Percentiles rank a stretch among this genome's conserved stretches.
Evolutionary conservation across 176 grass and related monocot species (phyloP).

Genomic region (Microstegium vimineum): DNA sequence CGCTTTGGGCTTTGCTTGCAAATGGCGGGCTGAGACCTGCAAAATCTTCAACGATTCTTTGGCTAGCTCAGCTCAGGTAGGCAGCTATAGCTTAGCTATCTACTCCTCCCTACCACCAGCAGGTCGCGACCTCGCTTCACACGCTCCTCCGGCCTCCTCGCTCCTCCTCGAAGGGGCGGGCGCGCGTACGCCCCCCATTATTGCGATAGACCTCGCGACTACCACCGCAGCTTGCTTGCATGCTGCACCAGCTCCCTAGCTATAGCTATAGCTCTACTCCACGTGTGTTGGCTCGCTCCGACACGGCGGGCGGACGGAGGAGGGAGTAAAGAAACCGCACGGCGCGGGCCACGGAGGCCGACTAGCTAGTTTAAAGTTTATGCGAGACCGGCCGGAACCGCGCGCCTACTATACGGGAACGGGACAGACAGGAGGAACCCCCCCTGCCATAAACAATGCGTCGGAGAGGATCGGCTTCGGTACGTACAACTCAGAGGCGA

Average conservation of each 20-base stretch:
- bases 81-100: too few relatives aligned
- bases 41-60: neutral
- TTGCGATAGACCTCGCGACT: neutral
- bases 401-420: too few relatives aligned
- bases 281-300: conserved; percentile 1
- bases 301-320: neutral
- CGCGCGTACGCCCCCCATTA: neutral
- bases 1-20: neutral
- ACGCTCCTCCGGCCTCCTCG: too few relatives aligned
- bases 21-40: neutral
- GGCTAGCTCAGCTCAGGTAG: too few relatives aligned
- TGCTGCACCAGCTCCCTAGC: conserved; percentile 22
- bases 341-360: neutral
- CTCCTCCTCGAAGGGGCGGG: too few relatives aligned
- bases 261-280: too few relatives aligned
- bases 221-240: neutral
- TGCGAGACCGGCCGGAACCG: too few relatives aligned
- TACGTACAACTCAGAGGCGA: conserved; percentile 31
- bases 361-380: neutral
- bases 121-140: neutral
- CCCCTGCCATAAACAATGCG: conserved; percentile 19
- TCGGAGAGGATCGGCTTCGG: neutral
- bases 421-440: neutral
- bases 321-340: neutral
- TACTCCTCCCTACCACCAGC: too few relatives aligned